Base-by-base conservation (phyloP, 163 green algal species). In the Chlamydomonas reinhardtii region DNA sequence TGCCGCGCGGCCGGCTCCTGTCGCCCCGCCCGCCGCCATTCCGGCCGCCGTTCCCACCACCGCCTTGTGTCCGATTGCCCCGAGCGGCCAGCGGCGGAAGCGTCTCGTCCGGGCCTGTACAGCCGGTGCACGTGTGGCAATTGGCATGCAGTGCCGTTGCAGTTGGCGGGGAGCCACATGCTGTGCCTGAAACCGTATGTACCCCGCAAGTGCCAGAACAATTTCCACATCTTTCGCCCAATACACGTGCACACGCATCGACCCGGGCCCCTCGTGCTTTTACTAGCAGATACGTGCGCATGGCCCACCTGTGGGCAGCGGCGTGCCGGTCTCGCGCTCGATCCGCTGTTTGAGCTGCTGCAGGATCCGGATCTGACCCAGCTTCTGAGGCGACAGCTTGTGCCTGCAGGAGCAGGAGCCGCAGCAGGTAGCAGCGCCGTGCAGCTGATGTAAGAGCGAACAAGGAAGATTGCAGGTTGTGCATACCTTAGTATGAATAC, bases 361-460 rank as follows among this genome's bases (percentile, higher is more conserved):
- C 86, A 97, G 90, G 35, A 97, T 86, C 1, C 89, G 85, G 35
- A 97, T 95, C 86, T 94, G 92, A 2, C 61, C 85, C 68, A 97
- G 92, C 91, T 97, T 97, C 86, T 97, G 84, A 0, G 94, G 95
- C 19, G 75, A 91, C 2, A 96, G 91, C 68, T 87, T 84, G 73
- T 96, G 81, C 94, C 48, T 56, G 48, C 6, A 56, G 48, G 48
- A 2, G 43, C 43, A 11, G 6, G 43, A 16, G 43, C 43, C 48
- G 39, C 39, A 48, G 39, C 39, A 48, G n/a, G n/a, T n/a, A n/a
- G n/a, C n/a, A n/a, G n/a, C n/a, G n/a, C n/a, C n/a, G n/a, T n/a
- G n/a, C n/a, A n/a, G n/a, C n/a, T n/a, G n/a, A n/a, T n/a, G n/a
- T n/a, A n/a, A n/a, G n/a, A n/a, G n/a, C n/a, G n/a, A n/a, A n/a